Percentiles rank a stretch among this genome's conserved stretches.
phyloP scores from a whole-genome alignment of 2,329 filamentous ascomycete genomes.

The Ophiostoma ulmi region DNA sequence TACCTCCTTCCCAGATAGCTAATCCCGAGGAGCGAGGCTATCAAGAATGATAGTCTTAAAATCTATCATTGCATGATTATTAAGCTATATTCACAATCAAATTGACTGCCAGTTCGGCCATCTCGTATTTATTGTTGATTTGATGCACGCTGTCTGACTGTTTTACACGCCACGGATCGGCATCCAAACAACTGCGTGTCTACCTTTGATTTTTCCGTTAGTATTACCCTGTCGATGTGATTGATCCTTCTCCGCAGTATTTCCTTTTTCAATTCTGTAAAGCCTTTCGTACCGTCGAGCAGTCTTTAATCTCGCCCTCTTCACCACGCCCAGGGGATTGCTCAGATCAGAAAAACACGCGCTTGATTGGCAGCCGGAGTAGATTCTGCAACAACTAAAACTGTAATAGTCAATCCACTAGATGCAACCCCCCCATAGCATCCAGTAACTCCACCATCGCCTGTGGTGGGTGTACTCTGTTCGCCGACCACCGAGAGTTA shows the following conservation, averaged over 20 bases:
- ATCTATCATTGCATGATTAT: background rate
- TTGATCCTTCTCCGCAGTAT: background rate
- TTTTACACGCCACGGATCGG: background rate
- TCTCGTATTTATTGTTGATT: background rate
- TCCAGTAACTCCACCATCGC: background rate
- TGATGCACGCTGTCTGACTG: background rate
- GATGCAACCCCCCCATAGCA: background rate
- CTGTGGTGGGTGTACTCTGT: background rate
- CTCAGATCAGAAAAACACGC: too few species aligned
- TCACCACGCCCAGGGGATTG: too few species aligned
- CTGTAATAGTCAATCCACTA: background rate
- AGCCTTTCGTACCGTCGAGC: too few species aligned
- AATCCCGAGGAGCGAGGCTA: background rate
- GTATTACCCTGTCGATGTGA: background rate
- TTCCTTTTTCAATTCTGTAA: too few species aligned
- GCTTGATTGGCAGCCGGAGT: too few species aligned
- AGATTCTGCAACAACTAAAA: too few species aligned
- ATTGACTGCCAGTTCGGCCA: background rate
- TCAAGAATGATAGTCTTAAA: background rate
- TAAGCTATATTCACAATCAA: background rate
- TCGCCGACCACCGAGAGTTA: background rate
- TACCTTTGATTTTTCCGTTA: background rate
- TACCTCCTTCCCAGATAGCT: slow-evolving; percentile 7
- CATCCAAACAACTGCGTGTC: background rate
- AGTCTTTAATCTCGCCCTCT: too few species aligned